Percentiles rank a stretch among this genome's conserved stretches.
Conservation (phyloP, 805 yeast species). For the Saccharomycopsis lassenensis region DNA sequence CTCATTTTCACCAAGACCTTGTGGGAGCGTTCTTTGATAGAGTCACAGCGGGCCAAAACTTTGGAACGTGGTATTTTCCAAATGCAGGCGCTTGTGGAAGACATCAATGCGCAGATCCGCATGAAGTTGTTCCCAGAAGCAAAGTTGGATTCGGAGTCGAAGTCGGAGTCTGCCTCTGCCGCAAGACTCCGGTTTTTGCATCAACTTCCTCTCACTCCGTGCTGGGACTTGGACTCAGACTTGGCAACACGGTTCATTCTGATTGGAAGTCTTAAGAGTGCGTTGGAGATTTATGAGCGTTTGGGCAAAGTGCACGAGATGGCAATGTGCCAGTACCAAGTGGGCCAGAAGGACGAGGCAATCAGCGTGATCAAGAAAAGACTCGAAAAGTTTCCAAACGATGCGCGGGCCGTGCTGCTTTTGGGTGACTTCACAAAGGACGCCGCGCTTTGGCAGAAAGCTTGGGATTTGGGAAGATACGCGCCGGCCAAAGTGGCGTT, state of each 20-base stretch:
- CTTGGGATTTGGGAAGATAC: slow-evolving; percentile 81
- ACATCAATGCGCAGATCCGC: slow-evolving; percentile 58
- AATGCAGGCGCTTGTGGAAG: slow-evolving; percentile 85
- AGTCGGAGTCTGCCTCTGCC: slow-evolving; percentile 28
- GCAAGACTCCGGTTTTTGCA: slow-evolving; percentile 59
- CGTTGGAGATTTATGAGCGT: slow-evolving; percentile 80
- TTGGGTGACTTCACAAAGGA: slow-evolving; percentile 78
- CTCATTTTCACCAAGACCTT: slow-evolving; percentile 66
- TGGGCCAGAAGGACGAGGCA: slow-evolving; percentile 64
- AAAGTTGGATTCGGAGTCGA: slow-evolving; percentile 19
- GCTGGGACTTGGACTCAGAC: slow-evolving; percentile 72
- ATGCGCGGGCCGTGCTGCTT: slow-evolving; percentile 74
- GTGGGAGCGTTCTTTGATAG: slow-evolving; percentile 84
- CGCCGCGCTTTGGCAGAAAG: slow-evolving; percentile 65
- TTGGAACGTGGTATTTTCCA: slow-evolving; percentile 91
- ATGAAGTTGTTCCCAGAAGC: slow-evolving; percentile 36
- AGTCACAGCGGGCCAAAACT: slow-evolving; percentile 70
- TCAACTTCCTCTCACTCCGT: slow-evolving; percentile 66
- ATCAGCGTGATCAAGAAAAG: slow-evolving; percentile 44
- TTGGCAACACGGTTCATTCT: slow-evolving; percentile 83
- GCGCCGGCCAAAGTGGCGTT: slow-evolving; percentile 79
- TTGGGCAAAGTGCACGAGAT: slow-evolving; percentile 67
- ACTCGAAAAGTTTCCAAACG: slow-evolving; percentile 48
- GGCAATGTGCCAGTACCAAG: slow-evolving; percentile 84
- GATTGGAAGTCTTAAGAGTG: slow-evolving; percentile 74